A percentile compares a stretch with the other conserved stretches of the same genome.
phyloP scores from a whole-genome alignment of 768 basidiomycete species.

The Gelatoporia subvermispora region DNA sequence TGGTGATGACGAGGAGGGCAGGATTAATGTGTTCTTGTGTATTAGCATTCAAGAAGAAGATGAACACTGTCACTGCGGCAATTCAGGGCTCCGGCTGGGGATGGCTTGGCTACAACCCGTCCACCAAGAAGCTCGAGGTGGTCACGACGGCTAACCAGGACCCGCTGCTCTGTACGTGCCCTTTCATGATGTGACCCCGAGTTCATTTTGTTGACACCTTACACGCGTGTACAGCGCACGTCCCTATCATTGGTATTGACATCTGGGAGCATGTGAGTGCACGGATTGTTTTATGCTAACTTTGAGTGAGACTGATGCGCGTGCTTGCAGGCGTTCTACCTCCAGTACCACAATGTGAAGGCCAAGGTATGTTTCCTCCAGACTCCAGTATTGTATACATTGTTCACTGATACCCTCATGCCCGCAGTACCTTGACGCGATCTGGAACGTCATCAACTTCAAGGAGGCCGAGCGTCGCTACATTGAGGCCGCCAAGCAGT shows the following conservation, averaged over 20 bases:
- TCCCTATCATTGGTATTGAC: conserved; percentile 92
- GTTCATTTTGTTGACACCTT: conserved; percentile 20
- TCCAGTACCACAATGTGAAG: conserved; percentile 88
- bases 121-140: conserved; percentile 75
- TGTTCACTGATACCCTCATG: not conserved
- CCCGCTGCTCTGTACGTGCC: conserved; percentile 62
- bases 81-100: conserved; percentile 99
- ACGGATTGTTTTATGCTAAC: not conserved
- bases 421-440: conserved; percentile 82
- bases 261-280: conserved; percentile 88
- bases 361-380: conserved; percentile 62
- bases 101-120: conserved; percentile 81
- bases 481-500: conserved; percentile 32
- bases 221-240: conserved; percentile 49
- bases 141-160: conserved; percentile 97
- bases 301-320: not conserved
- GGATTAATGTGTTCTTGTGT: not conserved
- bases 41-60: conserved; percentile 71
- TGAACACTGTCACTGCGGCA: conserved; percentile 84
- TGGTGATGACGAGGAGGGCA: not conserved
- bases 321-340: conserved; percentile 14
- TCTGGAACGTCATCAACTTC: conserved; percentile 97
- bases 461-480: conserved; percentile 75
- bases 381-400: not conserved
- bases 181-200: conserved; percentile 14